These are phyloP conservation scores for Fraxinus sp. DNA, from an alignment of 305 asterid species.

Conservation along the genomic window DNA sequence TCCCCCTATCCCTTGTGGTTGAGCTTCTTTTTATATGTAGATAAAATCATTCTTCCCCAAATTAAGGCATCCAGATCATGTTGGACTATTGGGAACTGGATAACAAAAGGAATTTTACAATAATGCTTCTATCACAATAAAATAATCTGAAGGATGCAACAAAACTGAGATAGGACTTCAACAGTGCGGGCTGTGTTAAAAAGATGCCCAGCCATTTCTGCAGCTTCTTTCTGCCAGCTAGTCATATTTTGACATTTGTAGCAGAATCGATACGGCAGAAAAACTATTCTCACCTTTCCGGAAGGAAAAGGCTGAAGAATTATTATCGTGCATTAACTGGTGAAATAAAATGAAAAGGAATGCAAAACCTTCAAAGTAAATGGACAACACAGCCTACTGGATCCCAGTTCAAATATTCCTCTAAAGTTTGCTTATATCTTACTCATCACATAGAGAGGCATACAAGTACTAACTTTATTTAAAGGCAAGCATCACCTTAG, in stretches of 20 bases:
- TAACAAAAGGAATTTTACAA: background rate
- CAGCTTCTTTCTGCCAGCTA: background rate
- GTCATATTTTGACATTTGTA: background rate
- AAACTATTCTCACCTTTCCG: background rate
- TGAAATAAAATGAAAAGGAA: background rate
- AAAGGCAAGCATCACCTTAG: background rate
- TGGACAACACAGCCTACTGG: background rate
- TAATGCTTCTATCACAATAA: background rate
- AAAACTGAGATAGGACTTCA: background rate
- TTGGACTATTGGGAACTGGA: background rate
- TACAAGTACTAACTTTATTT: background rate
- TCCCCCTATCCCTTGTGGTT: background rate
- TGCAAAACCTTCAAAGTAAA: background rate
- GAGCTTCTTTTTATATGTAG: background rate
- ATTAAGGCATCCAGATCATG: constrained; percentile 1
- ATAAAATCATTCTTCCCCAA: constrained; percentile 6
- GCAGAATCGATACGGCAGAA: background rate
- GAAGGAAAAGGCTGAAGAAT: background rate
- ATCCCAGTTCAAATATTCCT: background rate
- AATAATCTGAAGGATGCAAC: background rate
- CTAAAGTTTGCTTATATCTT: background rate
- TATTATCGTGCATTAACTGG: background rate
- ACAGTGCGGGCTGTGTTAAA: background rate
- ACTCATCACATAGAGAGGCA: background rate
- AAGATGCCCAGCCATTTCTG: background rate